These are phyloP conservation scores for Urochloa ruziziensis DNA, from an alignment of 176 grass and related monocot genomes.

Conservation along the genomic window DNA sequence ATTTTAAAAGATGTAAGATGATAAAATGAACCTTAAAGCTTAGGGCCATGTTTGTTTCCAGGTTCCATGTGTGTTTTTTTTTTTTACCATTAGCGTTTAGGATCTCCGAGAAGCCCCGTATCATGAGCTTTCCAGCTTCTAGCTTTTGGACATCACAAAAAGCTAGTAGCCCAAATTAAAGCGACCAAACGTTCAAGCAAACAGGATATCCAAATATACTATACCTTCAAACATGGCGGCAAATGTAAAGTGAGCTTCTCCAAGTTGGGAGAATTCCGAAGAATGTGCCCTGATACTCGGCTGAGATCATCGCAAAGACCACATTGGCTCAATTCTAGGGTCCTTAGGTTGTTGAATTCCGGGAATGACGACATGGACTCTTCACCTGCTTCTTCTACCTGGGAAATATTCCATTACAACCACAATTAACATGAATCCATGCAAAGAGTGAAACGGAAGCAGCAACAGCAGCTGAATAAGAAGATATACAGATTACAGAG, in stretches of 20 bases:
- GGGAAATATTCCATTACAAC: no score
- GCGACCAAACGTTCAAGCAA: no score
- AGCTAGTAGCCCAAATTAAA: no score
- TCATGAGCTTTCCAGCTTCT: no score
- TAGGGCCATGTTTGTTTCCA: no score
- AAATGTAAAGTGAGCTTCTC: not conserved
- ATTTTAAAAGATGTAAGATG: not conserved
- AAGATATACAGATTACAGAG: not conserved
- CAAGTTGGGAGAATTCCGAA: not conserved
- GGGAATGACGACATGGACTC: not conserved
- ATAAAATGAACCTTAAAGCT: not conserved
- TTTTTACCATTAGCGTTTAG: no score
- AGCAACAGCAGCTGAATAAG: not conserved
- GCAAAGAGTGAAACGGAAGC: not conserved
- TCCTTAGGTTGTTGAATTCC: not conserved
- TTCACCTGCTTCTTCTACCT: not conserved
- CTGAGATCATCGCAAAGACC: not conserved
- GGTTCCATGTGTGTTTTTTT: no score
- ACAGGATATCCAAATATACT: no score
- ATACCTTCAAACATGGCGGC: not conserved
- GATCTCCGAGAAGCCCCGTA: no score
- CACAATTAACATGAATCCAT: not conserved
- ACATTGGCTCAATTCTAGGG: not conserved
- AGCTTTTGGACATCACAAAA: no score
- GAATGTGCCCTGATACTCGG: not conserved